Evolutionary conservation across 257 asterid genomes (phyloP).

Genomic region (Solanum habrochaites): DNA sequence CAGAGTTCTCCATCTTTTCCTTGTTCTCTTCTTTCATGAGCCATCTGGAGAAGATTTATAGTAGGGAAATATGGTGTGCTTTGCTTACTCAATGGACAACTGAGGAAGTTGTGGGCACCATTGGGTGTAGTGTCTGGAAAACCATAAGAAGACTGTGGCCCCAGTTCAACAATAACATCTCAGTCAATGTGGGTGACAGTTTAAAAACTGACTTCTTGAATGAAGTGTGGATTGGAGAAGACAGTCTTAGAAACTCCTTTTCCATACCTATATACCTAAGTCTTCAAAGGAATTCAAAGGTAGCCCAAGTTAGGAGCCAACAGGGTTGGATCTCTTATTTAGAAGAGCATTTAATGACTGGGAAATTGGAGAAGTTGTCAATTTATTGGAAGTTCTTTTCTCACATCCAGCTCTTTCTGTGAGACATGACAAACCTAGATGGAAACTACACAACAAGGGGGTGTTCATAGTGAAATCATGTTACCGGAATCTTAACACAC

Average conservation of each 20-base stretch:
- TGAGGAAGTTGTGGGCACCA: background rate
- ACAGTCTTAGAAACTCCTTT: background rate
- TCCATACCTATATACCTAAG: background rate
- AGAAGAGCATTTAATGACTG: background rate
- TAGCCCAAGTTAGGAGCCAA: background rate
- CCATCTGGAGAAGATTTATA: background rate
- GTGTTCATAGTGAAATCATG: background rate
- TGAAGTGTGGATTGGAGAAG: background rate
- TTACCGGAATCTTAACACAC: background rate
- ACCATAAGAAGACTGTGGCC: background rate
- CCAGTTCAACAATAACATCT: background rate
- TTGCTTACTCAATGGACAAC: background rate
- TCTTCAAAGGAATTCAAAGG: background rate
- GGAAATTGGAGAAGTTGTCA: background rate
- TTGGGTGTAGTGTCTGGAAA: no score
- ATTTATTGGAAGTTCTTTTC: background rate
- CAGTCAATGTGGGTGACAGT: background rate
- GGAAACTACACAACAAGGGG: background rate
- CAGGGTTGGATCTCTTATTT: background rate
- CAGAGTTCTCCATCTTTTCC: background rate
- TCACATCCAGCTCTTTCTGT: background rate
- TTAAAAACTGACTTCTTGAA: background rate
- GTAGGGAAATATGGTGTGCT: background rate
- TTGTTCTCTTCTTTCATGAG: background rate
- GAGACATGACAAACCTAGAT: background rate